phyloP scores from a whole-genome alignment of 768 basidiomycete species.

The Hysterangium stoloniferum region DNA sequence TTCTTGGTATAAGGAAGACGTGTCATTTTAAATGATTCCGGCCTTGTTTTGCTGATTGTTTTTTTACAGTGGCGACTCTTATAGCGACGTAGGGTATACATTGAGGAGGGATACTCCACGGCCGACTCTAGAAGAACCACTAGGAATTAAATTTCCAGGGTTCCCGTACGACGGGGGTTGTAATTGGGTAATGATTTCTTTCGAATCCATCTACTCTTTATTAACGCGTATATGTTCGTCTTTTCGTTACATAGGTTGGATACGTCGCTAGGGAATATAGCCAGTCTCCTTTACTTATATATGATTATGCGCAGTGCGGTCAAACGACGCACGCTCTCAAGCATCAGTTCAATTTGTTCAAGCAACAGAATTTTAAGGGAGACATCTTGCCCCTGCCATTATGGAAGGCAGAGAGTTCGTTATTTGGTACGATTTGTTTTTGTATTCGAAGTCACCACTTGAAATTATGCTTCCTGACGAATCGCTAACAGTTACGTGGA shows the following conservation, averaged over 20 bases:
- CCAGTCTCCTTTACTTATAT: constrained; percentile 39
- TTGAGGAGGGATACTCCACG: constrained; percentile 9
- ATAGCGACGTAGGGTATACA: constrained; percentile 34
- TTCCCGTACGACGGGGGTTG: constrained; percentile 36
- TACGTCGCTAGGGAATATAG: constrained; percentile 23
- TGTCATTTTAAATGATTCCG: constrained; percentile 5
- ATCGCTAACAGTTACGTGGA: constrained; percentile 43
- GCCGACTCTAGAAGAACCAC: constrained; percentile 34
- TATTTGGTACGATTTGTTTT: constrained; percentile 32
- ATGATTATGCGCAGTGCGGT: constrained; percentile 52
- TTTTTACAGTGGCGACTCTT: constrained; percentile 53
- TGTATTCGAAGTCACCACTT: not conserved
- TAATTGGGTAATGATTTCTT: constrained; percentile 54
- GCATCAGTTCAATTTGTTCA: no score
- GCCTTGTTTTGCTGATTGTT: not conserved
- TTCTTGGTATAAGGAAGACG: no score
- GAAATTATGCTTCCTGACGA: not conserved
- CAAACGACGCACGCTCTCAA: constrained; percentile 35
- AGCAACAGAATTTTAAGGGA: no score
- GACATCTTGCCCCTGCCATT: no score
- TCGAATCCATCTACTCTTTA: constrained; percentile 22
- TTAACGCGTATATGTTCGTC: not conserved
- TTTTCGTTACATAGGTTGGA: constrained; percentile 17
- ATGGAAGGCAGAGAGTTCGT: constrained; percentile 36
- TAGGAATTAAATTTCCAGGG: constrained; percentile 46